Base-by-base conservation (phyloP, 495 filamentous ascomycete species). In the Glutinoglossum americanum region DNA sequence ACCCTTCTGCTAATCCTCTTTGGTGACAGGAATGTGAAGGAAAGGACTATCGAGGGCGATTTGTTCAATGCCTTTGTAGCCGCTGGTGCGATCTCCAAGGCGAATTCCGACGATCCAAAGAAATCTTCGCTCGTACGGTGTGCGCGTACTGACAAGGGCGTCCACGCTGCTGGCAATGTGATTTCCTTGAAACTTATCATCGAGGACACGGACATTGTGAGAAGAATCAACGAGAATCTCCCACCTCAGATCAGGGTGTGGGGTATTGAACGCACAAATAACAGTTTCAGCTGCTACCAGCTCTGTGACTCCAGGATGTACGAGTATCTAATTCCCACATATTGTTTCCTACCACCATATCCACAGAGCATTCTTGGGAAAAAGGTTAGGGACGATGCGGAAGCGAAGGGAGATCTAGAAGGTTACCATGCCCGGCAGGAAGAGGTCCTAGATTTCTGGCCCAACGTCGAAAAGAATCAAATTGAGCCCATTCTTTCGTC, bases 21-120 rank as follows among this genome's bases (percentile, higher is more conserved):
- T 59, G 79, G 68, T 70, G 56, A 21, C 69, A 82, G 72, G 65
- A 79, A 74, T 47, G 64, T 64, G 9, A 64, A 62, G 39, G 81
- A 93, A 61, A 89, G 87, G 71, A 97, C 88, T 0, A 96, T 98
- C 57, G 92, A 97, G 67, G 89, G 92, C n/a, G 92, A 98, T 63
- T 73, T 98, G 0, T 98, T 98, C 65, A 75, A 79, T 15, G 92
- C 93, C 13, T 83, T 98, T 57, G 84, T 98, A 35, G 79, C 78
- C 8, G 86, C 89, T 23, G 87, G 89, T 23, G 89, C 90, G 60
- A 92, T 98, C 59, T 94, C 90, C 25, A 94, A 93, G 64, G 89
- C 87, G 57, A 98, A 98, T 67, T 90, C 90, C 6, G 77, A 92
- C 56, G 92, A 98, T 65, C 92, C 92, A 0, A 94, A 90, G 67